phyloP scores from a whole-genome alignment of 1,284 basidiomycete genomes.

The Salmacisia buchloeana region DNA sequence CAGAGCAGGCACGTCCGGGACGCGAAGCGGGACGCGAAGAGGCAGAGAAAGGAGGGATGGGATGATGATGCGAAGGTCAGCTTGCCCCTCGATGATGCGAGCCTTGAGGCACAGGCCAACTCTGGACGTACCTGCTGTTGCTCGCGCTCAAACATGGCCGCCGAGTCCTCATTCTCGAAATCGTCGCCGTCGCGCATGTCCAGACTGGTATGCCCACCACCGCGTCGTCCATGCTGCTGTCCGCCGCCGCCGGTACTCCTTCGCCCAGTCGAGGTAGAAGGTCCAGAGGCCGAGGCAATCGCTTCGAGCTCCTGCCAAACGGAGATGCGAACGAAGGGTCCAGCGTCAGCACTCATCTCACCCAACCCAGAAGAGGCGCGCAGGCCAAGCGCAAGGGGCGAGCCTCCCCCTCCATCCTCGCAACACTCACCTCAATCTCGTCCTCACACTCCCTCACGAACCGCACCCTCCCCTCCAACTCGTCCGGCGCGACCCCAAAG shows the following conservation, averaged over 20 bases:
- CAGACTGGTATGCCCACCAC: constrained; percentile 25
- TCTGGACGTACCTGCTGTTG: constrained; percentile 38
- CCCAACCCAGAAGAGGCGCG: too few species aligned
- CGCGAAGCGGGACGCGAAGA: neutral
- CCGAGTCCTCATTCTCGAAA: constrained; percentile 31
- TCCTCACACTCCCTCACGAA: constrained; percentile 35
- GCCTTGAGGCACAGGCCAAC: neutral
- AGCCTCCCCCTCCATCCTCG: too few species aligned
- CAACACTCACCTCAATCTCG: constrained; percentile 25
- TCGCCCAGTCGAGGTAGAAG: too few species aligned
- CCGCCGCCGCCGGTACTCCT: too few species aligned
- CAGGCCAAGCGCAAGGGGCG: neutral
- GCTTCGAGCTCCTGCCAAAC: too few species aligned
- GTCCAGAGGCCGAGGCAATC: too few species aligned
- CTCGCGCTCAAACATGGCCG: constrained; percentile 41
- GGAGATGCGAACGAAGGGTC: too few species aligned
- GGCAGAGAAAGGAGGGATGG: neutral
- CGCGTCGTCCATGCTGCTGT: neutral
- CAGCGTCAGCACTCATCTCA: too few species aligned
- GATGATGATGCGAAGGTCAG: neutral
- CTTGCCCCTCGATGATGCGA: neutral
- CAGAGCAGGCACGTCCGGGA: too few species aligned
- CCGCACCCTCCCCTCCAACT: constrained; percentile 26
- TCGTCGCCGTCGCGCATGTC: constrained; percentile 12
- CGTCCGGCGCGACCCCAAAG: constrained; percentile 34